These are phyloP conservation scores for Metschnikowia shivogae DNA, from an alignment of 805 yeast species.

Conservation along the genomic window DNA sequence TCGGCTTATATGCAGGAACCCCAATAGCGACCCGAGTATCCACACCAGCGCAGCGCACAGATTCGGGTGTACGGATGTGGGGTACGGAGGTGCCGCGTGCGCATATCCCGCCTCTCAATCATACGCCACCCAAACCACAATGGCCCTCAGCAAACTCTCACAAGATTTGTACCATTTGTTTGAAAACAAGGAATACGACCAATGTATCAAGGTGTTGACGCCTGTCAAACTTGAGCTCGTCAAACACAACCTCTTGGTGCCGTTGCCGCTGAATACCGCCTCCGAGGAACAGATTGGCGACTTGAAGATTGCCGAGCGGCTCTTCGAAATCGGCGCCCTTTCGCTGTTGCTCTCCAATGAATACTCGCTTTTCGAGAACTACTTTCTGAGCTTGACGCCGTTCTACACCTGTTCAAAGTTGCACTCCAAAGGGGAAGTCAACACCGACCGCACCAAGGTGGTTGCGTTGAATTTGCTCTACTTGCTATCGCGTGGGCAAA, in stretches of 20 bases:
- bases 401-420: conserved; percentile 54
- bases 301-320: conserved; percentile 71
- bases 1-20: no score
- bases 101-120: not conserved
- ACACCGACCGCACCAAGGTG: conserved; percentile 52
- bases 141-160: conserved; percentile 68
- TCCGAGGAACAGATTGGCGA: conserved; percentile 51
- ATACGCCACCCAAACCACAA: conserved; percentile 14
- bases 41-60: no score
- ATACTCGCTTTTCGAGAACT: conserved; percentile 64
- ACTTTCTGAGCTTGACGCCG: conserved; percentile 68
- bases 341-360: conserved; percentile 63
- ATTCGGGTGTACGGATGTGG: no score
- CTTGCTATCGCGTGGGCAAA: conserved; percentile 75
- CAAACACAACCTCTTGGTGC: conserved; percentile 72
- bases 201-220: conserved; percentile 60
- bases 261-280: conserved; percentile 38
- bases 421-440: conserved; percentile 36
- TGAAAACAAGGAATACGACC: conserved; percentile 54
- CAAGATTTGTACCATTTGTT: conserved; percentile 64
- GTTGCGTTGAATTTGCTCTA: conserved; percentile 72
- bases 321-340: conserved; percentile 85
- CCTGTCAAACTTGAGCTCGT: conserved; percentile 76
- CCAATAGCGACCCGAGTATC: no score
- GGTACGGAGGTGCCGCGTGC: not conserved